phyloP scores from a whole-genome alignment of 2,329 filamentous ascomycete species.

The Cercospora berteroae region DNA sequence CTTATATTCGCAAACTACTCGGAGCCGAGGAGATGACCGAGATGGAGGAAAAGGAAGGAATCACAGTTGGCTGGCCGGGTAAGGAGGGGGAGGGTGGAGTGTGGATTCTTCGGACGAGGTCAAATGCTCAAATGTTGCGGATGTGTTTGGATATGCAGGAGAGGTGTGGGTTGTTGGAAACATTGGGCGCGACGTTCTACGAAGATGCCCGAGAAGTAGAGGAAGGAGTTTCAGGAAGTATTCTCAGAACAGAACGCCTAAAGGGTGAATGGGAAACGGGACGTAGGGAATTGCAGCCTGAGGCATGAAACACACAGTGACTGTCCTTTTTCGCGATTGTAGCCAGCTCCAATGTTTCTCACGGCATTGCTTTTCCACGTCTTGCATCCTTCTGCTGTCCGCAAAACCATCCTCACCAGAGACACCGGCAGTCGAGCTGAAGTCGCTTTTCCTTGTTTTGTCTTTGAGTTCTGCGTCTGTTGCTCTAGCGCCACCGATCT shows the following conservation, averaged over 20 bases:
- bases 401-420: not conserved
- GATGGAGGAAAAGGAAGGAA: not conserved
- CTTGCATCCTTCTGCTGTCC: not conserved
- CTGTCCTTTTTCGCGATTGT: no score
- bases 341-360: not conserved
- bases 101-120: not conserved
- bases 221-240: not conserved
- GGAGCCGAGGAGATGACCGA: not conserved
- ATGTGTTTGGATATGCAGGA: not conserved
- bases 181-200: not conserved
- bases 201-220: not conserved
- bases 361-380: not conserved
- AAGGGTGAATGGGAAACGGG: not conserved
- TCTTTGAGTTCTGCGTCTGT: constrained; percentile 4
- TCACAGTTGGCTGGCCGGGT: not conserved
- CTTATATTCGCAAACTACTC: not conserved
- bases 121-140: no score
- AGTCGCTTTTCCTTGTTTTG: constrained; percentile 13
- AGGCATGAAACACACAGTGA: not conserved
- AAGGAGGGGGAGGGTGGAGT: not conserved
- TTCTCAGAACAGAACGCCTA: not conserved
- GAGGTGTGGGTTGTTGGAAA: not conserved
- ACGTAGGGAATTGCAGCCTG: not conserved
- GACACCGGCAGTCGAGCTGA: not conserved
- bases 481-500: constrained; percentile 6